Evolutionary conservation across 1,284 basidiomycete species (phyloP).

Genomic region (Pascua guehoae): DNA sequence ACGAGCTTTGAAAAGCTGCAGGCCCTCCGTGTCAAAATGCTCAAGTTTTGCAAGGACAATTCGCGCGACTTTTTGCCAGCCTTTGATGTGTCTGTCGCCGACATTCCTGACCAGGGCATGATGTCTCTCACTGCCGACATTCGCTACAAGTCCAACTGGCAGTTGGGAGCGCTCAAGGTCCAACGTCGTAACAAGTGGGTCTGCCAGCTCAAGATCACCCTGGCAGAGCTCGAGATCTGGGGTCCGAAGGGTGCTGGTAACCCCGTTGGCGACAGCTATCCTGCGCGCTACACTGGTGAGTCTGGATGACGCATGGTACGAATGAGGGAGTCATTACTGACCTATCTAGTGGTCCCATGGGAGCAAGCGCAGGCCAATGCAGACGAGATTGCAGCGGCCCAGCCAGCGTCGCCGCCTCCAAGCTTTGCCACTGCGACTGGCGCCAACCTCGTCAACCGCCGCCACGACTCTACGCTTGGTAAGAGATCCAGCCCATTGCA

Average conservation of each 20-base stretch:
- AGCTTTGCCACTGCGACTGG: slow-evolving; percentile 42
- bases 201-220: slow-evolving; percentile 69
- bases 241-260: slow-evolving; percentile 65
- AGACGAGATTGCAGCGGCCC: not conserved
- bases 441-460: slow-evolving; percentile 25
- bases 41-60: slow-evolving; percentile 68
- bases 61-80: slow-evolving; percentile 67
- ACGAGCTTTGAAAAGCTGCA: slow-evolving; percentile 83
- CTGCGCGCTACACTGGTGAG: too few species aligned
- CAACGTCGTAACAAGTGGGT: slow-evolving; percentile 87
- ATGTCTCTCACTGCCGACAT: slow-evolving; percentile 77
- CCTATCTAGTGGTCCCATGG: slow-evolving; percentile 59
- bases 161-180: slow-evolving; percentile 66
- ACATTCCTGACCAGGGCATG: slow-evolving; percentile 77
- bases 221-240: slow-evolving; percentile 67
- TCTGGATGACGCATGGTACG: too few species aligned
- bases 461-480: slow-evolving; percentile 34
- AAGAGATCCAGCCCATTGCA: too few species aligned
- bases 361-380: slow-evolving; percentile 45
- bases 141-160: slow-evolving; percentile 80
- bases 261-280: slow-evolving; percentile 41
- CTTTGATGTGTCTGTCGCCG: slow-evolving; percentile 62
- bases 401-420: slow-evolving; percentile 35
- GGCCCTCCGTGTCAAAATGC: slow-evolving; percentile 71
- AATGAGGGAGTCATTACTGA: too few species aligned